Conservation (phyloP, 179 eudicot genomes). For the Beta corolliflora region DNA sequence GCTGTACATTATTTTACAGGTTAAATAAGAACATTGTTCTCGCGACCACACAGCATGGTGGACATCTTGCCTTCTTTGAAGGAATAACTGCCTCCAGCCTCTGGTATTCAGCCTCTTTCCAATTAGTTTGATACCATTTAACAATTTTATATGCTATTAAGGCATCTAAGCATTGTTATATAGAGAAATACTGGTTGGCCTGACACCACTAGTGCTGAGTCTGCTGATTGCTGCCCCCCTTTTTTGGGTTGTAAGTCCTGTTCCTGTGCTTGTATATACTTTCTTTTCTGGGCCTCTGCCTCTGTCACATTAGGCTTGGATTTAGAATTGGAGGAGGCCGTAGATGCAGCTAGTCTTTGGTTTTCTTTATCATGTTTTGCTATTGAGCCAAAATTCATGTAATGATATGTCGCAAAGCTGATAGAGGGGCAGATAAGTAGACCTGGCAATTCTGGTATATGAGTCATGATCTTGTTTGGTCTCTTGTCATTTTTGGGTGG, state of each 20-base stretch:
- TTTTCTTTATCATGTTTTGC: background rate
- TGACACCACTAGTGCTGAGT: background rate
- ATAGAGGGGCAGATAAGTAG: background rate
- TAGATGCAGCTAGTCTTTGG: background rate
- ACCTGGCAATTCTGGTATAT: background rate
- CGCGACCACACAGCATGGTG: slow-evolving; percentile 84
- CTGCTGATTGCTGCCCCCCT: background rate
- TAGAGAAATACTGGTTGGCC: background rate
- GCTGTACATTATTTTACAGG: slow-evolving; percentile 40
- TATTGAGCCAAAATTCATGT: background rate
- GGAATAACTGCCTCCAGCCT: slow-evolving; percentile 76
- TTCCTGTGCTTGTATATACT: background rate
- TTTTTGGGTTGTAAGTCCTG: background rate
- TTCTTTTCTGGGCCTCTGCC: background rate
- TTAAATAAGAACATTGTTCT: slow-evolving; percentile 77
- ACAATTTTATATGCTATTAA: slow-evolving; percentile 6
- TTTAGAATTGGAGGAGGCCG: background rate
- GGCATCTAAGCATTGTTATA: background rate
- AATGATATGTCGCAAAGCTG: background rate
- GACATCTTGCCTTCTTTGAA: slow-evolving; percentile 93
- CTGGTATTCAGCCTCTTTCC: slow-evolving; percentile 49
- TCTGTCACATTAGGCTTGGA: background rate
- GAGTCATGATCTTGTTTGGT: too few relatives aligned
- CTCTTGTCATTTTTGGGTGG: too few relatives aligned
- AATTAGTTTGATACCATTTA: background rate